Base-by-base conservation (phyloP, 2,329 filamentous ascomycete genomes). In the Colletotrichum ledebouriae region DNA sequence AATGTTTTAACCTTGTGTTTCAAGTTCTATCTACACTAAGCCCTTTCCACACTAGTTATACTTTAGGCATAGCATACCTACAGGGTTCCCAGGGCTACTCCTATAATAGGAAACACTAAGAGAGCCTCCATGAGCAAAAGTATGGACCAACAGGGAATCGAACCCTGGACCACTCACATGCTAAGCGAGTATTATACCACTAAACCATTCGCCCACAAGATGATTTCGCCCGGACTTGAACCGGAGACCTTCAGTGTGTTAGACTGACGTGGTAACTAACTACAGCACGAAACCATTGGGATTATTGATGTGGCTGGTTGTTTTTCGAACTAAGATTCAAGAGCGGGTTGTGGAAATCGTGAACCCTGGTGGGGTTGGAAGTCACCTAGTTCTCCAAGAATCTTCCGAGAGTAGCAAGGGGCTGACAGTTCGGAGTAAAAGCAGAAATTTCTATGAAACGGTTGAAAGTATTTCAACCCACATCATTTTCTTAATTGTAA, bases 261-360 rank as follows among this genome's bases (percentile, higher is more conserved):
- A 82, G 79, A 82, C 80, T 81, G 79, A 82, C 77, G 81, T 82
- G 80, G 82, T 82, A 81, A 82, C 80, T 80, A 82, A 82, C 80
- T 77, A 76, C 75, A 76, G 75, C 74, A 77, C 64, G 53, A 69
- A 55, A 69, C 66, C 66, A 57, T 6, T 39, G 33, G 4, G 4
- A 13, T 39, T 66, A 25, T 52, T 69, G 42, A 15, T 4, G 29
- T 29, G 6, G 1, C 1, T 1, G 29, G 29, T 1, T 29, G 6
- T 2, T 29, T 29, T 29, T 34, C n/a, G 17, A 29, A 2, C 33
- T 20, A 60, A 50, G 6, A 41, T 4, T 60, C 12, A n/a, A 60
- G 3, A 13, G 33, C 34, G 44, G 58, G 58, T 33, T 50, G 33
- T 60, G 56, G 56, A 17, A 60, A 20, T 34, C 11, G 3, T 1